Evolutionary conservation across 1,284 basidiomycete genomes (phyloP).

Genomic region (Mycena sp.): DNA sequence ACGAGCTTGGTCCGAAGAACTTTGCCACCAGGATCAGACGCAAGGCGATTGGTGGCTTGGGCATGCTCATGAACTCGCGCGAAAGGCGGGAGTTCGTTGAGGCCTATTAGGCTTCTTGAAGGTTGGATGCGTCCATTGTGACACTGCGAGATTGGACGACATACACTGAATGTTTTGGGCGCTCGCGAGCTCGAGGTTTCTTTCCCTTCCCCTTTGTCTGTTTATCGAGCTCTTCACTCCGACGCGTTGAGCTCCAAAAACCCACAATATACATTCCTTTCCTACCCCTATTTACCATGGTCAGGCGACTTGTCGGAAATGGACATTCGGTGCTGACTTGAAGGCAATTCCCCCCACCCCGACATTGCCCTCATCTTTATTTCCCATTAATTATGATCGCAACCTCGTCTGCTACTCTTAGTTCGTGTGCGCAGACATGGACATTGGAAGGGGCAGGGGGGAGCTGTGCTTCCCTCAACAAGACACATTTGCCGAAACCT

Average conservation of each 20-base stretch:
- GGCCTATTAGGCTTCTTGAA: constrained; percentile 20
- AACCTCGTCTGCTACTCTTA: no score
- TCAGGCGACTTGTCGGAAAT: constrained; percentile 1
- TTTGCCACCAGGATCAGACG: constrained; percentile 81
- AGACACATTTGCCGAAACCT: constrained; percentile 8
- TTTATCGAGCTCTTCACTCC: constrained; percentile 14
- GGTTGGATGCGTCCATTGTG: no score
- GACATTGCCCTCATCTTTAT: neutral
- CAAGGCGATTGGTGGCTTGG: constrained; percentile 77
- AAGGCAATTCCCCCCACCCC: constrained; percentile 1
- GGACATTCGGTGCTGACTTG: no score
- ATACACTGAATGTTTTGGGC: no score
- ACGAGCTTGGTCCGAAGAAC: constrained; percentile 88
- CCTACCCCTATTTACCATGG: constrained; percentile 17
- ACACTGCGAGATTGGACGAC: no score
- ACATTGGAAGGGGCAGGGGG: neutral
- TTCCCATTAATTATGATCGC: neutral
- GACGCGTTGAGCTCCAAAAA: constrained; percentile 21
- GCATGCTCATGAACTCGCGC: constrained; percentile 32
- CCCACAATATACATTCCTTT: constrained; percentile 29
- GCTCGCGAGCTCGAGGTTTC: constrained; percentile 24
- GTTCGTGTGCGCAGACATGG: no score
- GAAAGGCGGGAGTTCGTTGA: constrained; percentile 31
- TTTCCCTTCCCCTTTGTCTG: constrained; percentile 11
- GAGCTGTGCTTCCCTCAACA: constrained; percentile 18